Base-by-base conservation (phyloP, 306 rosid genomes). In the Prunus mume region DNA sequence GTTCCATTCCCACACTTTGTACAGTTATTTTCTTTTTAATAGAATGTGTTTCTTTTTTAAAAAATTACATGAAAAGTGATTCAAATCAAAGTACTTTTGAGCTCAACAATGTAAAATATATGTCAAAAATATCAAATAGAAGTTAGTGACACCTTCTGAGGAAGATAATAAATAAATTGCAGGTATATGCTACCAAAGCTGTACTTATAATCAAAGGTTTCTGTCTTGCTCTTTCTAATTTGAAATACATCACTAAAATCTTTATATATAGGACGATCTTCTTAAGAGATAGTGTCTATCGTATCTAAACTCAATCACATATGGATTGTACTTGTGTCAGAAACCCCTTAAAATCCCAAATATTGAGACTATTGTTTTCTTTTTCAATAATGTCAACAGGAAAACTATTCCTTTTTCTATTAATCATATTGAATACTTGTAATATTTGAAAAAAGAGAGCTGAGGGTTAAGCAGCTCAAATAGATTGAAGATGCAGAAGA, bases 401-500 rank as follows among this genome's bases (percentile, higher is more conserved):
- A 11, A 55, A n/a, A 9, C 60, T n/a, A 55, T 7, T 55, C 61
- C 60, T 55, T 55, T 22, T 55, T 55, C 54, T 17, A 52, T 5
- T 17, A 52, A 3, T 57, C 15, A 57, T 57, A 20, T 24, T 9
- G 5, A 25, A 18, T 61, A 19, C 41, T 61, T 27, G n/a, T 27
- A 61, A 61, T 27, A 27, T 13, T 61, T 27, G 41, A 14, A 13
- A 62, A 62, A 25, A 63, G 22, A 32, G 0, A 9, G 19, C 32
- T 0, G 68, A 63, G 13, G 46, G 7, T 63, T 32, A 28, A 62
- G 43, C 12, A 63, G 68, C 43, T 63, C 12, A 63, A 63, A 63
- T 14, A 63, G 68, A 63, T 63, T 63, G 45, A 63, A 56, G 18
- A 63, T 20, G 49, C n/a, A 76, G 75, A 87, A 87, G 83, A 69